Evolutionary conservation across 177 flowering plant genomes (phyloP).

Genomic region (Tripterygium wilfordii): DNA sequence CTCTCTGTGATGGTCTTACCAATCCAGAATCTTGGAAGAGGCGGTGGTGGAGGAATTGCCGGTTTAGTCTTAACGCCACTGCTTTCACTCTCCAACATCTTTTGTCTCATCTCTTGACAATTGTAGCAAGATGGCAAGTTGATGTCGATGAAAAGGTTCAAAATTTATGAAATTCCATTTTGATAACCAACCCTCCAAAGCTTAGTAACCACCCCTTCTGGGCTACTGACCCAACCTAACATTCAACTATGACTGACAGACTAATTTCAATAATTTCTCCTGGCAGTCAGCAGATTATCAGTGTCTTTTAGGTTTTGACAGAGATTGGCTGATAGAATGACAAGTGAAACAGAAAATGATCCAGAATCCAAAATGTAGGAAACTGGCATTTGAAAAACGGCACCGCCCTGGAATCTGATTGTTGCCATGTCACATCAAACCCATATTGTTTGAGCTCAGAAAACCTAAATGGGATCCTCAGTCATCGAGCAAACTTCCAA

Average conservation of each 20-base stretch:
- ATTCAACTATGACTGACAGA: slow-evolving; percentile 17
- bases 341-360: too few species aligned
- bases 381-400: too few species aligned
- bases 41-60: slow-evolving; percentile 25
- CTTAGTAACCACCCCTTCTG: slow-evolving; percentile 4
- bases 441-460: too few species aligned
- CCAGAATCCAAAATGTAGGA: neutral
- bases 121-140: neutral
- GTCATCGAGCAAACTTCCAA: too few species aligned
- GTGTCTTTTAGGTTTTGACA: too few species aligned
- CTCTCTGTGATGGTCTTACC: slow-evolving; percentile 20
- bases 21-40: slow-evolving; percentile 17
- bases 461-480: too few species aligned
- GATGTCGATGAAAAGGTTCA: neutral
- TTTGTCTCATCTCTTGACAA: slow-evolving; percentile 20
- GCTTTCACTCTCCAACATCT: slow-evolving; percentile 10
- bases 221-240: slow-evolving; percentile 49
- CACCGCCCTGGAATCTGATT: too few species aligned
- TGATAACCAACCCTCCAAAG: slow-evolving; percentile 9
- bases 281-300: neutral
- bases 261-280: neutral
- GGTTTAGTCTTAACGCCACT: slow-evolving; percentile 1
- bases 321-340: too few species aligned
- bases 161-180: neutral
- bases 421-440: too few species aligned